A percentile compares a stretch with the other conserved stretches of the same genome.
phyloP scores from a whole-genome alignment of 2,329 filamentous ascomycete genomes.

The Aspergillus pseudoterreus region DNA sequence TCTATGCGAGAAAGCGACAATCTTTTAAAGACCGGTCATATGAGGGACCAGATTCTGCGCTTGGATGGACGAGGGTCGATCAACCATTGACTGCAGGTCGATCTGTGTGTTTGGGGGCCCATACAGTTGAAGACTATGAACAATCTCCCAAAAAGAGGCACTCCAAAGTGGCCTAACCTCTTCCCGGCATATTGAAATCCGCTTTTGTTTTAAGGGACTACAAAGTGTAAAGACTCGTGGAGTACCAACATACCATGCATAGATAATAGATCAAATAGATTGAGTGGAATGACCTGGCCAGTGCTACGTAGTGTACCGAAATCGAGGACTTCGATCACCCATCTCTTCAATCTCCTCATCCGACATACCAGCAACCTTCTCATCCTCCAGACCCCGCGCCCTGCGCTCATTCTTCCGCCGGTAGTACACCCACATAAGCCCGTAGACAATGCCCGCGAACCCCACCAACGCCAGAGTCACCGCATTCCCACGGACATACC shows the following conservation, averaged over 20 bases:
- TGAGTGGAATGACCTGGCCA: neutral
- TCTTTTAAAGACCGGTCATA: too few species aligned
- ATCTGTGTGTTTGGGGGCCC: too few species aligned
- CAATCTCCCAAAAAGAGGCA: too few species aligned
- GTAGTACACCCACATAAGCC: constrained; percentile 54
- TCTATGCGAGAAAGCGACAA: too few species aligned
- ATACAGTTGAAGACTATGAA: too few species aligned
- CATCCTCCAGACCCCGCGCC: constrained; percentile 34
- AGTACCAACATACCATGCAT: neutral
- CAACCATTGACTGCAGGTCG: too few species aligned
- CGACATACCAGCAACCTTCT: constrained; percentile 35
- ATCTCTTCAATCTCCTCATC: constrained; percentile 43
- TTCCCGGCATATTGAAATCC: too few species aligned
- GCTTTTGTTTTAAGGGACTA: too few species aligned
- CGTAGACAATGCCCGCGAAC: constrained; percentile 52
- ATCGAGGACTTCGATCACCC: constrained; percentile 41
- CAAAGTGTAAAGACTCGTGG: neutral
- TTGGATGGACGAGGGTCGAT: too few species aligned
- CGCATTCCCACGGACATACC: constrained; percentile 61
- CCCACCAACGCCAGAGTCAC: constrained; percentile 58
- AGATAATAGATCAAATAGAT: neutral
- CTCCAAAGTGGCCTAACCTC: too few species aligned
- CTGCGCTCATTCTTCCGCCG: constrained; percentile 45
- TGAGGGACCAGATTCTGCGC: too few species aligned
- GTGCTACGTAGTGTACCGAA: constrained; percentile 33